phyloP scores from a whole-genome alignment of 306 rosid genomes.

The Cicer bijugum region DNA sequence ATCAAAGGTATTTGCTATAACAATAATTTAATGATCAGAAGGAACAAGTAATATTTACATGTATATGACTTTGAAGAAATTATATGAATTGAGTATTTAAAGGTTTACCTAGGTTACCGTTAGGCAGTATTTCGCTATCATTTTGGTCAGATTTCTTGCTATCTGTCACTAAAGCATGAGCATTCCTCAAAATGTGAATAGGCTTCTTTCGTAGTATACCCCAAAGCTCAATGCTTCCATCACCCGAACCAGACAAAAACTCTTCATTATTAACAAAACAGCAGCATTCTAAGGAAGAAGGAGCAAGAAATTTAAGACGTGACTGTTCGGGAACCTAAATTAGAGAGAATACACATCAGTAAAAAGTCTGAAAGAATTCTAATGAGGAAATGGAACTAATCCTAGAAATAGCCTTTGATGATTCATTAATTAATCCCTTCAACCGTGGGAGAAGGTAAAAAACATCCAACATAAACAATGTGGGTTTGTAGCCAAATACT shows the following conservation, averaged over 20 bases:
- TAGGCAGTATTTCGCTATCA: conserved; percentile 58
- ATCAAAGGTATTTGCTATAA: background rate
- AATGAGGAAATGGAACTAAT: conserved; percentile 12
- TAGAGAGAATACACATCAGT: conserved; percentile 39
- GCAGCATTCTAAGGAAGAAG: conserved; percentile 86
- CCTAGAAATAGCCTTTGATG: conserved; percentile 21
- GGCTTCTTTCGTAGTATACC: conserved; percentile 78
- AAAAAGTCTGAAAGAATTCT: conserved; percentile 12
- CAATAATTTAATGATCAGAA: conserved; percentile 20
- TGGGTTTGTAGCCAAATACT: conserved; percentile 24
- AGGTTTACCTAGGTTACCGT: conserved; percentile 66
- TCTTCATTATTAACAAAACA: conserved; percentile 84
- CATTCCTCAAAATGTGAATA: conserved; percentile 69
- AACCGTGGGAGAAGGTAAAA: conserved; percentile 18
- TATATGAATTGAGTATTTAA: conserved; percentile 15
- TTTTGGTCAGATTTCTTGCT: conserved; percentile 51
- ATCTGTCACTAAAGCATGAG: conserved; percentile 62
- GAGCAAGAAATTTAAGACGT: conserved; percentile 86
- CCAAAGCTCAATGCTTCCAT: conserved; percentile 94
- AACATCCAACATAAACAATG: conserved; percentile 1
- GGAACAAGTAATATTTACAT: conserved; percentile 8
- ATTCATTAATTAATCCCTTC: conserved; percentile 6
- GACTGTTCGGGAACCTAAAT: conserved; percentile 94
- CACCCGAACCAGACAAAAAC: conserved; percentile 84
- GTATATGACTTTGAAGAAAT: background rate